These are phyloP conservation scores for Schizophyllum commune DNA, from an alignment of 1,284 basidiomycete genomes.

Conservation along the genomic window DNA sequence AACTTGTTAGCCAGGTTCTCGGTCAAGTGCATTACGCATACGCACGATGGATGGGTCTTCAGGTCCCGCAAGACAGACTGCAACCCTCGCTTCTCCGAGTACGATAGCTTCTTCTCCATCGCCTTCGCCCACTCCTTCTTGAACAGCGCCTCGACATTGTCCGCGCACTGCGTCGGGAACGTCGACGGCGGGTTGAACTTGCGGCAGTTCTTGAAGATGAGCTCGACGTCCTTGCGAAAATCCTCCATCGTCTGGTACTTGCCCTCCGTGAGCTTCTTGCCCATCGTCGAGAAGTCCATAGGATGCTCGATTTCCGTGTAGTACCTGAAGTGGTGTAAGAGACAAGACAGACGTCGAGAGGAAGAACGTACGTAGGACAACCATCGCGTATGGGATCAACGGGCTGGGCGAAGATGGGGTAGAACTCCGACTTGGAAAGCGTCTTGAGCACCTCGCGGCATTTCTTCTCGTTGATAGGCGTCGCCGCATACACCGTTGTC, in stretches of 20 bases:
- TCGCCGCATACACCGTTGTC: conserved; percentile 23
- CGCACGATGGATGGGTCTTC: conserved; percentile 66
- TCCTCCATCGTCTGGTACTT: conserved; percentile 77
- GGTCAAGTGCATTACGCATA: conserved; percentile 11
- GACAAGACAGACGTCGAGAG: conserved; percentile 1
- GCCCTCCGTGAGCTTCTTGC: conserved; percentile 57
- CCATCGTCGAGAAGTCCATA: conserved; percentile 92
- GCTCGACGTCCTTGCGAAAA: conserved; percentile 75
- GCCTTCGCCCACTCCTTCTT: conserved; percentile 85
- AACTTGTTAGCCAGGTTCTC: conserved; percentile 39
- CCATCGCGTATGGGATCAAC: conserved; percentile 82
- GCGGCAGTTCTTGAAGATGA: conserved; percentile 85
- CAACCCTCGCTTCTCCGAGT: conserved; percentile 77
- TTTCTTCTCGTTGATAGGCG: conserved; percentile 71
- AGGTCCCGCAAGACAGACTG: conserved; percentile 67
- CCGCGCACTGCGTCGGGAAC: conserved; percentile 66
- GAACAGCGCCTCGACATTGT: conserved; percentile 66
- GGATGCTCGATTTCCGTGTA: conserved; percentile 89
- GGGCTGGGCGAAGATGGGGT: conserved; percentile 74
- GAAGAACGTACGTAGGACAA: conserved; percentile 71
- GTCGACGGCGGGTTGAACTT: conserved; percentile 84
- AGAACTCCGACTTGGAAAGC: conserved; percentile 63
- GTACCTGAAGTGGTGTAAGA: conserved; percentile 49
- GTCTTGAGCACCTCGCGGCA: conserved; percentile 66
- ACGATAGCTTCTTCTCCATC: conserved; percentile 67